Base-by-base conservation (phyloP, 2,329 filamentous ascomycete species). In the Hymenoscyphus fraxineus region DNA sequence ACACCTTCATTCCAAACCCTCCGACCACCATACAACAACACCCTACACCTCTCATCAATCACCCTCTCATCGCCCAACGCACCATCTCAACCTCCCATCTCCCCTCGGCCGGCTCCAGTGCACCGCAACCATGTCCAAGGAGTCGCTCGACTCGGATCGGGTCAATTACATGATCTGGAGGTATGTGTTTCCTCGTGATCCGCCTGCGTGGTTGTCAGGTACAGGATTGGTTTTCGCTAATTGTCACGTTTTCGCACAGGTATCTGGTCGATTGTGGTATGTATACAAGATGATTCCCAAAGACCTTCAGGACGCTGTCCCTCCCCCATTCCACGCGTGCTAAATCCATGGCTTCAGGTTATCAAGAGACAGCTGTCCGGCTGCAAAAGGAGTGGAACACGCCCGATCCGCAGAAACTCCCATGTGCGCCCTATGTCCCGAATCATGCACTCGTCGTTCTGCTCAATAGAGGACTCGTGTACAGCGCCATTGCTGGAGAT, bases 111-210 rank as follows among this genome's bases (percentile, higher is more conserved):
- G 16, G 19, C n/a, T 60, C 62, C 63, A 62, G 58, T 39, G 58
- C 38, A n/a, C 60, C 68, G 61, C 64, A 66, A 70, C 66, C 55
- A 75, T 76, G 73, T 66, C 73, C 19, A 76, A 76, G 68, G 75
- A 76, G 69, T 64, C 66, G 40, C 81, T 89, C 73, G 83, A 87
- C 81, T 87, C 85, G 70, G 82, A 88, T 77, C 82, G 84, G 80
- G 80, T 88, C 82, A 89, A 88, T 80, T 88, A 85, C 81, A 82
- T 89, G 77, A 82, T 89, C 76, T 89, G 86, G 86, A 87, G 85
- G 86, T 89, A 81, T 78, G 86, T 75, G 67, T 72, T 70, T 70
- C 65, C 69, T 70, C 69, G 68, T 74, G 70, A 72, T 73, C 71
- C 68, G 65, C 70, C 62, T 61, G 57, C 63, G 70, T 64, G 63